These are phyloP conservation scores for Lagerstroemia speciosa DNA, from an alignment of 345 rosid genomes.

Conservation along the genomic window DNA sequence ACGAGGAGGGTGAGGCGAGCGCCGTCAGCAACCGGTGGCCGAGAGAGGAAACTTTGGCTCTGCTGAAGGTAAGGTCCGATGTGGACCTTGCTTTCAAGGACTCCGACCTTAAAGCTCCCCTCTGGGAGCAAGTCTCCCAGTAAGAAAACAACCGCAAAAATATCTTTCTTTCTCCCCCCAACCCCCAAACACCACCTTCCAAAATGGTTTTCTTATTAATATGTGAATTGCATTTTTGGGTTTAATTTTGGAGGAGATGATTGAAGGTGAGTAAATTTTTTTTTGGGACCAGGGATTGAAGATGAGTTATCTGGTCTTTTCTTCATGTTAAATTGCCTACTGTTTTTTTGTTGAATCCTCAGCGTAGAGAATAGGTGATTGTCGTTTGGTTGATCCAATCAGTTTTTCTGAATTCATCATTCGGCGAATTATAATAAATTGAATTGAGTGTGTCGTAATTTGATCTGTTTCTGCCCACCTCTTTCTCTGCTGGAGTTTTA, in stretches of 20 bases:
- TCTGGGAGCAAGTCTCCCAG: constrained; percentile 64
- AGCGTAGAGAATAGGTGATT: background rate
- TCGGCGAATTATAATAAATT: background rate
- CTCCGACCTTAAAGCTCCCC: constrained; percentile 37
- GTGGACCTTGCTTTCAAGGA: constrained; percentile 45
- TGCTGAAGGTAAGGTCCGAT: constrained; percentile 39
- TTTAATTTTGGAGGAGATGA: background rate
- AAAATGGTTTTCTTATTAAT: background rate
- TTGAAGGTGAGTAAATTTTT: too few species aligned
- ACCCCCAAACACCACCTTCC: too few species aligned
- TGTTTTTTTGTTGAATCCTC: background rate
- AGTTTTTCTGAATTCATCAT: background rate
- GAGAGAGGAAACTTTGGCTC: constrained; percentile 43
- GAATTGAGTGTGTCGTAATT: background rate
- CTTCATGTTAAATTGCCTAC: background rate
- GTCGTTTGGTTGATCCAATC: background rate
- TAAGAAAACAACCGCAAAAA: constrained; percentile 8
- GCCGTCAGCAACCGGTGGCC: constrained; percentile 22
- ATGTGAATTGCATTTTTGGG: background rate
- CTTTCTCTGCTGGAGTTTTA: background rate
- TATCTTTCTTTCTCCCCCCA: background rate
- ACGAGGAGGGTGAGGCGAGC: constrained; percentile 24
- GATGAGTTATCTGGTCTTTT: background rate
- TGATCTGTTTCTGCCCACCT: background rate
- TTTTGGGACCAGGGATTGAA: background rate